Base-by-base conservation (phyloP, 148 eudicot species). In the Rhododendron griersonianum region DNA sequence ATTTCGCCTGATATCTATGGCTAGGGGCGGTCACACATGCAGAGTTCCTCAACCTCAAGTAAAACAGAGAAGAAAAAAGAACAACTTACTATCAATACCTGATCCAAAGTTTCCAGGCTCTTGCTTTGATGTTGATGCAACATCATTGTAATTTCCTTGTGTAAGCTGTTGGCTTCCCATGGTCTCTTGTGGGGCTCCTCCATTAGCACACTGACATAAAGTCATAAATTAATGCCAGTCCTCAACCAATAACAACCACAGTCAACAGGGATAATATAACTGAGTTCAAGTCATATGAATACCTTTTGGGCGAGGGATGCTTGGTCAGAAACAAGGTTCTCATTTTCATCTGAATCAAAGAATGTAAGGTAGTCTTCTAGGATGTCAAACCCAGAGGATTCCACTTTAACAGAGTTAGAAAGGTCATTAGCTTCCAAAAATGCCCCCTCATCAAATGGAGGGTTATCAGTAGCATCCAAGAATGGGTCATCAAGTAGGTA, bases 381-480 rank as follows among this genome's bases (percentile, higher is more conserved):
- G 92, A 88, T 53, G 45, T 87, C 94, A 87, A 90, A 86, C 78
- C 92, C 87, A 25, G 90, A 74, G 63, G 93, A 80, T 82, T 93
- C 88, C 50, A 80, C 91, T 78, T 87, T 89, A 82, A 84, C 69
- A 28, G 93, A 87, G 85, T 88, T 89, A 28, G 88, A 85, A 48
- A 95, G 89, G 83, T 97, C 98, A 88, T 89, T 84, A 83, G 92
- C 90, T 88, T 95, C 98, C 50, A 92, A 74, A 87, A 89, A 95
- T 39, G 91, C 61, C 73, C 90, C 93, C 73, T 93, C 91, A 83
- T 87, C 91, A 81, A 78, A 89, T 75, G 84, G 86, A 69, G 83
- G 87, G 78, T 88, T 77, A 39, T 71, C 80, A 18, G 82, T 73
- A 87, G 89, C 83, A 86, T 91, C 93, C 48, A 88, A 44, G 79